Percentiles rank a stretch among this genome's conserved stretches.
Conservation (phyloP, 2,329 filamentous ascomycete species). For the Berkeleyomyces rouxiae region DNA sequence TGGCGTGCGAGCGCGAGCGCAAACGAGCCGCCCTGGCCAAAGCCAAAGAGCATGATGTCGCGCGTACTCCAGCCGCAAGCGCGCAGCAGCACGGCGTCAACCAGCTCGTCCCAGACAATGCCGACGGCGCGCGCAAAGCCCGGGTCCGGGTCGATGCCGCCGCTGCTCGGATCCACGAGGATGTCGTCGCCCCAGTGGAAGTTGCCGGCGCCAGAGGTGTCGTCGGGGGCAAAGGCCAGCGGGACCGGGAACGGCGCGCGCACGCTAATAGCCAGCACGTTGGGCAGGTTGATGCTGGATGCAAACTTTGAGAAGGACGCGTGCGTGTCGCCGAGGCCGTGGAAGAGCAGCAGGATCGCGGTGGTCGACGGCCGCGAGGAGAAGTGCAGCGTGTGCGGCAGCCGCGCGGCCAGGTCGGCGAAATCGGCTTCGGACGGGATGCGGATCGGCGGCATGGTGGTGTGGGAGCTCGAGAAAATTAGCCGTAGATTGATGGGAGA, state of each 20-base stretch:
- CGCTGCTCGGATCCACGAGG: constrained; percentile 31
- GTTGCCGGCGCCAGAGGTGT: constrained; percentile 19
- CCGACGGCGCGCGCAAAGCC: constrained; percentile 36
- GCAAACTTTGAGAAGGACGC: constrained; percentile 53
- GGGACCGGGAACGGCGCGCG: constrained; percentile 53
- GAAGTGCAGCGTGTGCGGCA: constrained; percentile 31
- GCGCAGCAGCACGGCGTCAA: constrained; percentile 33
- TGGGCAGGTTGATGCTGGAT: constrained; percentile 52
- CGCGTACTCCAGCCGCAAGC: constrained; percentile 41
- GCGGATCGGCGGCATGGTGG: constrained; percentile 20
- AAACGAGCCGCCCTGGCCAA: constrained; percentile 49
- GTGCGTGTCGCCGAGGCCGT: constrained; percentile 68
- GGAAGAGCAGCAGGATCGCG: constrained; percentile 65
- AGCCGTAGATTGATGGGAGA: neutral
- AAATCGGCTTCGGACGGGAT: constrained; percentile 37
- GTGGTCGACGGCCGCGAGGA: constrained; percentile 44
- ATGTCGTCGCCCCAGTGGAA: constrained; percentile 57
- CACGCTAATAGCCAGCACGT: constrained; percentile 58
- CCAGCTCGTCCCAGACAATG: constrained; percentile 32
- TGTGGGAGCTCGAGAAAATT: neutral
- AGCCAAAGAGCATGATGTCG: constrained; percentile 49
- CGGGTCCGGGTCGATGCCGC: constrained; percentile 43
- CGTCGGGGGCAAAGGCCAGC: constrained; percentile 31
- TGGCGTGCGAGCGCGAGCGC: constrained; percentile 35
- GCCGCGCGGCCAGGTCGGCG: constrained; percentile 23